A percentile compares a stretch with the other conserved stretches of the same genome.
These are phyloP conservation scores for Kodamaea laetipori DNA, from an alignment of 805 yeast genomes.

Conservation along the genomic window DNA sequence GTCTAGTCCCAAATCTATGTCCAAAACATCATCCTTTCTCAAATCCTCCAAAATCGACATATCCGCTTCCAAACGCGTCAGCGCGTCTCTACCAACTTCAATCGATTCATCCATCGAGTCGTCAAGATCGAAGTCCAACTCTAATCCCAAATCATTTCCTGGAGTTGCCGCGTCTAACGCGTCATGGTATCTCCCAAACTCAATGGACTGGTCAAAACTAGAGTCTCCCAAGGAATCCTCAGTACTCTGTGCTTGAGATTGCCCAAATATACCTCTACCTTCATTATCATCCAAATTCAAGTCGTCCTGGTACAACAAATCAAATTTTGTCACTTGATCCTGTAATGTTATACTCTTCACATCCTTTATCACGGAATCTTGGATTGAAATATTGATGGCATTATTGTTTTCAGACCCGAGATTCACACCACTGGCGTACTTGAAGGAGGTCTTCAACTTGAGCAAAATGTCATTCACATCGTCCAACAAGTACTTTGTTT, in stretches of 20 bases:
- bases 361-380: slow-evolving; percentile 61
- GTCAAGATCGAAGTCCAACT: slow-evolving; percentile 48
- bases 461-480: slow-evolving; percentile 79
- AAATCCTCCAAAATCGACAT: slow-evolving; percentile 24
- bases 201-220: slow-evolving; percentile 59
- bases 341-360: slow-evolving; percentile 61
- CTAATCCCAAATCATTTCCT: slow-evolving; percentile 19
- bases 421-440: slow-evolving; percentile 37
- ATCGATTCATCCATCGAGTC: slow-evolving; percentile 46
- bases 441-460: slow-evolving; percentile 69
- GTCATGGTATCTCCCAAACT: slow-evolving; percentile 57
- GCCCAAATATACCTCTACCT: slow-evolving; percentile 26
- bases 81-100: slow-evolving; percentile 54
- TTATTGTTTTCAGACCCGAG: slow-evolving; percentile 31
- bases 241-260: slow-evolving; percentile 17
- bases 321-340: slow-evolving; percentile 79
- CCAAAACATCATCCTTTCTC: slow-evolving; percentile 21
- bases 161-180: slow-evolving; percentile 29
- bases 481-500: slow-evolving; percentile 78
- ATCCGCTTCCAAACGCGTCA: slow-evolving; percentile 24
- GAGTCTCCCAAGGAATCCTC: slow-evolving; percentile 33
- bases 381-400: slow-evolving; percentile 54
- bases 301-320: slow-evolving; percentile 69
- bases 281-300: slow-evolving; percentile 36
- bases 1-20: slow-evolving; percentile 44